These are phyloP conservation scores for Aureobasidium uvarum DNA, from an alignment of 2,329 filamentous ascomycete genomes.

Conservation along the genomic window DNA sequence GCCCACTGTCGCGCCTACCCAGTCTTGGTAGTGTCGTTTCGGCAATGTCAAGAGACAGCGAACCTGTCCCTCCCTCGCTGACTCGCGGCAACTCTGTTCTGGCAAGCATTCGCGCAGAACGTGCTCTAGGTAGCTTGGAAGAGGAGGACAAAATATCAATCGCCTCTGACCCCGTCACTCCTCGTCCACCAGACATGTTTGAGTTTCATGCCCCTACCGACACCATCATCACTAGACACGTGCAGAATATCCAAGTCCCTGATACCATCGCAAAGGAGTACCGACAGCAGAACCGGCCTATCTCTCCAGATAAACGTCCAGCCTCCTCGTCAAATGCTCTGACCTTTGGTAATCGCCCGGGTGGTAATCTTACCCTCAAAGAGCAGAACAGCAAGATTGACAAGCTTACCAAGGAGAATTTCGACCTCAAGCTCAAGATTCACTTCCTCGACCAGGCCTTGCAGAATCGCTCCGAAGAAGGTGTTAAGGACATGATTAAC, in stretches of 20 bases:
- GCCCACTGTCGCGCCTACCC: conserved; percentile 66
- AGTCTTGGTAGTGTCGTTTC: conserved; percentile 90
- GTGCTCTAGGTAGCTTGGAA: conserved; percentile 45
- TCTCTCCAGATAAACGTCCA: conserved; percentile 59
- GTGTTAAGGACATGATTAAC: conserved; percentile 95
- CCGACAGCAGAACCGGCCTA: conserved; percentile 67
- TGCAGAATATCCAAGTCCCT: conserved; percentile 86
- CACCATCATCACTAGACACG: conserved; percentile 81
- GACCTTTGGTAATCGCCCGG: conserved; percentile 29
- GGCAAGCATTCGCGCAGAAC: conserved; percentile 41
- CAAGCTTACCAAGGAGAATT: conserved; percentile 94
- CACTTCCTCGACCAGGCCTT: conserved; percentile 94
- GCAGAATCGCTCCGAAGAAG: conserved; percentile 91
- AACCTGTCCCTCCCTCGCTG: conserved; percentile 35
- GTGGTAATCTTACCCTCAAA: conserved; percentile 71
- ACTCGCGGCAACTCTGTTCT: conserved; percentile 36
- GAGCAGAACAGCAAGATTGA: conserved; percentile 98
- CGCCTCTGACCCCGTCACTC: conserved; percentile 63
- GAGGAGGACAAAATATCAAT: conserved; percentile 56
- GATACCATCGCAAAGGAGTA: conserved; percentile 86
- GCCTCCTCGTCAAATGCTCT: conserved; percentile 39
- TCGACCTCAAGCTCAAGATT: conserved; percentile 94
- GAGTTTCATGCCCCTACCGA: conserved; percentile 62
- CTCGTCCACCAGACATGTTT: conserved; percentile 56
- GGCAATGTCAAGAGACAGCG: conserved; percentile 59